Base-by-base conservation (phyloP, 75 land plant species). In the Cunninghamia lanceolata region DNA sequence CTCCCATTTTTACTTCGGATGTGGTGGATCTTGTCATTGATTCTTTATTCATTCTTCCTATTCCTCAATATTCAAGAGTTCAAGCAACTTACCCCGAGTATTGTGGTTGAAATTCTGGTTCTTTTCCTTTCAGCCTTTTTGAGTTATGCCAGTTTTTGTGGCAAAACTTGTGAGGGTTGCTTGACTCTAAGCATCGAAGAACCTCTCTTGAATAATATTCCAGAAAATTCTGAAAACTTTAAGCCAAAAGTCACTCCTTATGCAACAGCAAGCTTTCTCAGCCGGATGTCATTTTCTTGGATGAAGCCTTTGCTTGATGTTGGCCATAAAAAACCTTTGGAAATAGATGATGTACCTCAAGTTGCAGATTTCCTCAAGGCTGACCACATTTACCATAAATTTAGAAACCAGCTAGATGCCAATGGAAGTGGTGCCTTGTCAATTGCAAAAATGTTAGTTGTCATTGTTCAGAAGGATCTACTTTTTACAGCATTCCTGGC, bases 221-320 rank as follows among this genome's bases (percentile, higher is more conserved):
- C 11, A n/a, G 42, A 81, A 81, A 45, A 40, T 38, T 21, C 43
- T 43, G 82, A 42, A 81, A 81, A 81, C 50, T 3, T 28, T 28
- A 84, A 84, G 85, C 14, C 3, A 54, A 54, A 54, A 66, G 91
- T 89, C 25, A 84, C 94, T 34, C 92, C 93, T 32, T 95, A 90
- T 86, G 87, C 92, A 40, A 91, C 66, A 80, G 92, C 95, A 71
- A 86, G 91, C 30, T 9, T 93, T 35, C 84, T 92, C 54, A 92
- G 99, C 76, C 28, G 87, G 32, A 84, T 93, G 36, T 91, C 95
- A 21, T 94, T 96, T 88, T 94, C 94, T 63, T 96, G 98, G 98
- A 86, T 95, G 66, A 85, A 87, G 82, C 91, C 95, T 79, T 81
- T 96, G 86, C 88, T 96, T 70, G 39, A 89, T 10, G 40, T 82